Evolutionary conservation across 345 rosid genomes (phyloP).

Genomic region (Turnera subulata): DNA sequence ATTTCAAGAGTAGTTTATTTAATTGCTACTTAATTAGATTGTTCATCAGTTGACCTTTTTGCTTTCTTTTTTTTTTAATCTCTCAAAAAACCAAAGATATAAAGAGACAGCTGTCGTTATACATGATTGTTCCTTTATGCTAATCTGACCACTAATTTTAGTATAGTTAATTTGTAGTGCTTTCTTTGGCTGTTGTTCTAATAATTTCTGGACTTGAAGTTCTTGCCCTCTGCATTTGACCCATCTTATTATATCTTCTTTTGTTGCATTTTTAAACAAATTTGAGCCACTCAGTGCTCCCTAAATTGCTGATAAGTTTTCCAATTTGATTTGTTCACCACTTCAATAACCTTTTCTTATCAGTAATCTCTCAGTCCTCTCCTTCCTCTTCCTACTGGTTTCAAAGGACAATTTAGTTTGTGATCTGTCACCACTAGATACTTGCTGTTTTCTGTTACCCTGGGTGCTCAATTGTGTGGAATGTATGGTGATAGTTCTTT

Average conservation of each 20-base stretch:
- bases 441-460: neutral
- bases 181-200: constrained; percentile 5
- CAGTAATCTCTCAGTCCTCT: neutral
- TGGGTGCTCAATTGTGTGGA: no score
- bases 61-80: constrained; percentile 2
- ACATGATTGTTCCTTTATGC: no score
- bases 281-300: no score
- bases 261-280: neutral
- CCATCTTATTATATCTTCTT: neutral
- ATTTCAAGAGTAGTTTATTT: neutral
- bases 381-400: no score
- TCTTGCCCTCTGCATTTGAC: neutral
- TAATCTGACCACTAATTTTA: neutral
- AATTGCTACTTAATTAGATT: no score
- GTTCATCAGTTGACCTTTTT: constrained; percentile 6
- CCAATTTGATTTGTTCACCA: neutral
- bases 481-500: neutral
- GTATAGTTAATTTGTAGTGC: neutral
- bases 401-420: neutral
- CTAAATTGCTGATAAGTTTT: neutral
- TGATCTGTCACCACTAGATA: neutral
- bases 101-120: constrained; percentile 3
- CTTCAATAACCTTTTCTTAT: neutral
- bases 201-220: neutral
- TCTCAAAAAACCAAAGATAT: neutral